phyloP scores from a whole-genome alignment of 1,284 basidiomycete genomes.

The Fomitopsis palustris region DNA sequence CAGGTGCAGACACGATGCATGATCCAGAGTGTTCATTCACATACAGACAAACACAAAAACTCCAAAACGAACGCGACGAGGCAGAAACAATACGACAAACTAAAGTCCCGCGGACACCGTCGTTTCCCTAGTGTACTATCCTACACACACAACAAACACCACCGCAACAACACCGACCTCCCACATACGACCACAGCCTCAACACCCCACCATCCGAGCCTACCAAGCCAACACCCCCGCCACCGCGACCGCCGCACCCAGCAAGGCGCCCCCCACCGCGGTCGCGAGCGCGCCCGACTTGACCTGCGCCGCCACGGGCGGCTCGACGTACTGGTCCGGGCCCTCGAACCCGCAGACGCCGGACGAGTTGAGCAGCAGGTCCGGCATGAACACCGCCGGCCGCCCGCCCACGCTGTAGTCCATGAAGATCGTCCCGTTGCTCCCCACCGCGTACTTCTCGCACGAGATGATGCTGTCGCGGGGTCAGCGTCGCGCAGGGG shows the following conservation, averaged over 20 bases:
- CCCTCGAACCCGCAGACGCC: conserved; percentile 32
- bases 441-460: conserved; percentile 61
- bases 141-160: neutral
- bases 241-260: neutral
- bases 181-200: neutral
- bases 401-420: conserved; percentile 59
- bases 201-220: neutral
- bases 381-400: conserved; percentile 51
- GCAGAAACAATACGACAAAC: neutral
- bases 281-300: neutral
- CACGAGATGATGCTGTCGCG: conserved; percentile 53
- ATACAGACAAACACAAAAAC: too few relatives aligned
- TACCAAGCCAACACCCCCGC: neutral
- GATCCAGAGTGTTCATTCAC: too few relatives aligned
- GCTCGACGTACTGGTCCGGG: neutral
- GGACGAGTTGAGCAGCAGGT: conserved; percentile 34
- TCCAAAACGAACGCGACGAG: neutral
- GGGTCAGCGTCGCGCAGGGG: neutral
- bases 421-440: conserved; percentile 52
- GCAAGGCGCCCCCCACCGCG: neutral
- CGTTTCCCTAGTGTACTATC: neutral
- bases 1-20: too few relatives aligned
- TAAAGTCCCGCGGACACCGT: neutral
- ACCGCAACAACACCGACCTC: neutral
- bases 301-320: neutral